Base-by-base conservation (phyloP, 2,329 filamentous ascomycete species). In the Phyllosticta ampelicida region DNA sequence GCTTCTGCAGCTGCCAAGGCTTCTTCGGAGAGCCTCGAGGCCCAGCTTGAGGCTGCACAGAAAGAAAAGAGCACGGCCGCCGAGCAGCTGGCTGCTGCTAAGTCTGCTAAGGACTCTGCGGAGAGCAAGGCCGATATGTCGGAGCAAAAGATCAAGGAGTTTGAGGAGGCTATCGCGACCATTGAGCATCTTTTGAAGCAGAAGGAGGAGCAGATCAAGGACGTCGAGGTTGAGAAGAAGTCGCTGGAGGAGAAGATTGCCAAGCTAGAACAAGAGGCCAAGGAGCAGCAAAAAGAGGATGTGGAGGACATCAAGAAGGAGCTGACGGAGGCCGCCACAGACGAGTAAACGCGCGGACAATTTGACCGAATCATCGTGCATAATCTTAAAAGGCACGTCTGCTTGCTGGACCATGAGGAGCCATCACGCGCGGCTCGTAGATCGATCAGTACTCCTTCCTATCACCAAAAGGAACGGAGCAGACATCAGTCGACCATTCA, bases 281-380 rank as follows among this genome's bases (percentile, higher is more conserved):
- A 68, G 53, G 66, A 63, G 30, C 60, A 62, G 55, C 63, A 65
- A 62, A 61, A 67, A 36, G 62, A 64, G 6, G 57, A 62, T 9
- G 65, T 64, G 1, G 19, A 60, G 53, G 63, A 64, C 60, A 60
- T 63, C 18, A 64, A 65, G 28, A 59, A 62, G 30, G 30, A 44
- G 30, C 4, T 8, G 23, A 26, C 23, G 3, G 23, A 26, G 23
- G 23, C 23, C 8, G 23, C 23, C 23, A 26, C 3, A 8, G 23
- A 26, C 4, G 23, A 26, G 23, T 26, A 26, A 8, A 26, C 23
- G 23, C 23, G 23, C 23, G 23, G 8, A 4, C 23, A 8, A 26
- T 26, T 26, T 26, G 23, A 26, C 8, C 23, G 23, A 26, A 8
- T 26, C 23, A 8, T 26, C 23, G 23, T 26, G 23, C 23, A 8